phyloP scores from a whole-genome alignment of 179 eudicot species.

The Spinacia oleracea region DNA sequence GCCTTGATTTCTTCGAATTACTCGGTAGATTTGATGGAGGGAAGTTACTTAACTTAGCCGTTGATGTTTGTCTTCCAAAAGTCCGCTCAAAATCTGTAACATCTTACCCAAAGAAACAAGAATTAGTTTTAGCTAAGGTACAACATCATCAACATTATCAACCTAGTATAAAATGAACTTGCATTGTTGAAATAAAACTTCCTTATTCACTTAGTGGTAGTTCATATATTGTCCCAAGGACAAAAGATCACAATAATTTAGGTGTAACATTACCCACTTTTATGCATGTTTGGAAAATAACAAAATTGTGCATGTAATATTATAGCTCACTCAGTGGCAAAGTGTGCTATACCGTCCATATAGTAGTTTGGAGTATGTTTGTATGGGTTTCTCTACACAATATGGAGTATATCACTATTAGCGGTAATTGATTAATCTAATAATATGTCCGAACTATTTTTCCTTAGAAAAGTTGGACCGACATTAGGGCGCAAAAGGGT shows the following conservation, averaged over 20 bases:
- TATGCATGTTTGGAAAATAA: too few species aligned
- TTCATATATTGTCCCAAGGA: background rate
- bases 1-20: conserved; percentile 49
- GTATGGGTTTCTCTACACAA: too few species aligned
- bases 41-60: conserved; percentile 38
- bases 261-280: background rate
- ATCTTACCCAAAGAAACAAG: conserved; percentile 1
- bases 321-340: too few species aligned
- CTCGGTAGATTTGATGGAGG: conserved; percentile 46
- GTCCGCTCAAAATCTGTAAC: conserved; percentile 54
- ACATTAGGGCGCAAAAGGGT: too few species aligned
- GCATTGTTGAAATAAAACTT: background rate
- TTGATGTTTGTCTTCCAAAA: conserved; percentile 40
- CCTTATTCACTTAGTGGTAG: background rate
- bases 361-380: too few species aligned
- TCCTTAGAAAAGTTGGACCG: too few species aligned
- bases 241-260: background rate
- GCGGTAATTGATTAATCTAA: too few species aligned
- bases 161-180: background rate
- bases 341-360: too few species aligned
- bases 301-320: too few species aligned
- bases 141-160: background rate
- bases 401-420: too few species aligned
- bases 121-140: background rate
- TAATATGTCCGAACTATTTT: too few species aligned